These are phyloP conservation scores for Cutaneotrichosporon curvatum DNA, from an alignment of 1,284 basidiomycete species.

Conservation along the genomic window DNA sequence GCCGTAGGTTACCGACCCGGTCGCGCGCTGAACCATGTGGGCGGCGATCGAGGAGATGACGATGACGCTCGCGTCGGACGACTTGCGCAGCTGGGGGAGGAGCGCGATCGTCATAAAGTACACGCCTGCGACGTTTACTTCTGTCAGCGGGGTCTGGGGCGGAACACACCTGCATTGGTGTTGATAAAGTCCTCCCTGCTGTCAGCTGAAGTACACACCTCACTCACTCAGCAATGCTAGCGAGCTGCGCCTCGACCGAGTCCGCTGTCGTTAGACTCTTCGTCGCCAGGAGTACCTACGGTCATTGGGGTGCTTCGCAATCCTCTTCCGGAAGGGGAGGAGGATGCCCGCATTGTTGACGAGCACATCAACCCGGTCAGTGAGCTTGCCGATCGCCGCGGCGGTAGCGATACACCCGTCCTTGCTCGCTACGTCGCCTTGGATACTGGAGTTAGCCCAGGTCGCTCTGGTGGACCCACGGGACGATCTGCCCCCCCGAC, in stretches of 20 bases:
- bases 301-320: neutral
- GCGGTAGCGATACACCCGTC: slow-evolving; percentile 38
- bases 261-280: neutral
- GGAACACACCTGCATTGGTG: neutral
- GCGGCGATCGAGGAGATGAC: neutral
- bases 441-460: neutral
- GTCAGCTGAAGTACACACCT: neutral
- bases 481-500: neutral
- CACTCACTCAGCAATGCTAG: neutral
- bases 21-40: neutral
- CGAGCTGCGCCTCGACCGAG: neutral
- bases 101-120: slow-evolving; percentile 43
- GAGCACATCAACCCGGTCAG: slow-evolving; percentile 40
- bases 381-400: slow-evolving; percentile 30
- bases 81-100: slow-evolving; percentile 38
- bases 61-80: slow-evolving; percentile 35
- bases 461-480: neutral
- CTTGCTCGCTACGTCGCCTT: slow-evolving; percentile 14
- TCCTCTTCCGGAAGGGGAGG: neutral
- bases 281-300: neutral
- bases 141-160: neutral
- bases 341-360: slow-evolving; percentile 33
- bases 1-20: neutral
- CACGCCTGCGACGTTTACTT: neutral
- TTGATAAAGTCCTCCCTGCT: neutral